phyloP scores from a whole-genome alignment of 169 alveolate genomes.

The Plasmodium malariae region DNA sequence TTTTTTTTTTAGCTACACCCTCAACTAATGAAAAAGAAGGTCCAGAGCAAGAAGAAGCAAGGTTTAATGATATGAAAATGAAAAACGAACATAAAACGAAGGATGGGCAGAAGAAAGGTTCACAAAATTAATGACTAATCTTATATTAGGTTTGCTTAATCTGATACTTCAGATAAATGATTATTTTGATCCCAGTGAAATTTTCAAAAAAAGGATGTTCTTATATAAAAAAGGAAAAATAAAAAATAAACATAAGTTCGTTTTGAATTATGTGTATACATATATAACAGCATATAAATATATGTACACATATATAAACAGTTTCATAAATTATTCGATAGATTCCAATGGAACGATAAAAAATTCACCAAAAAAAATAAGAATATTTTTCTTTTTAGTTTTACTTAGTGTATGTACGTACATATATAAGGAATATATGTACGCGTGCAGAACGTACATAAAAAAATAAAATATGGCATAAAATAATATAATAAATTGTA shows the following conservation, averaged over 20 bases:
- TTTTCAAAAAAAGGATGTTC: not conserved
- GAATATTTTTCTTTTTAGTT: not conserved
- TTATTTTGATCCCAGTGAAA: not conserved
- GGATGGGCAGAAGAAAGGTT: not conserved
- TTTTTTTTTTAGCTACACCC: constrained; percentile 3
- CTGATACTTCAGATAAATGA: not conserved
- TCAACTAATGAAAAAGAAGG: constrained; percentile 24
- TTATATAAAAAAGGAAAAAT: not conserved
- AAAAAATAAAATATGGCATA: not conserved
- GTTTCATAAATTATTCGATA: not conserved
- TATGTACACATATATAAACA: not conserved
- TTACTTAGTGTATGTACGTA: too few relatives aligned
- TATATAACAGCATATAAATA: not conserved
- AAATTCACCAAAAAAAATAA: not conserved
- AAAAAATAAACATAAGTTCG: not conserved
- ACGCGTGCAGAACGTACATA: not conserved
- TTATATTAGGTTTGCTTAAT: not conserved
- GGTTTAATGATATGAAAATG: not conserved
- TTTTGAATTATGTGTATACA: not conserved
- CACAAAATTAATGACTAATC: not conserved
- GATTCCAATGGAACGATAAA: not conserved
- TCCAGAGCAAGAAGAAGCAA: constrained; percentile 1
- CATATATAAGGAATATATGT: not conserved
- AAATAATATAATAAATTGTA: not conserved
- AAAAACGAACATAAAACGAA: not conserved